Conservation (phyloP, 495 filamentous ascomycete genomes). For the Rostrohypoxylon terebratum region DNA sequence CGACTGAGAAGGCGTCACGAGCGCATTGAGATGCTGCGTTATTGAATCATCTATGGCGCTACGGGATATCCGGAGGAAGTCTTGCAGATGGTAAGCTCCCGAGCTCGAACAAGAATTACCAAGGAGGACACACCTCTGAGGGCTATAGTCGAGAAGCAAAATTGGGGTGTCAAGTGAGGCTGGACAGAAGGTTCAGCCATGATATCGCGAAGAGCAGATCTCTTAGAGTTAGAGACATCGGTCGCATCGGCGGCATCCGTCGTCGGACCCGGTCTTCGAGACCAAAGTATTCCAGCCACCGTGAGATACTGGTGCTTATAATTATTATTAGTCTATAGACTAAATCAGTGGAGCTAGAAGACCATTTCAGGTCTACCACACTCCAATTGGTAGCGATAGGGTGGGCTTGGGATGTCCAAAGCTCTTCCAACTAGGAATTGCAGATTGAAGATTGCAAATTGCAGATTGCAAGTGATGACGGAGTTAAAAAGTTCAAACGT, state of each 20-base stretch:
- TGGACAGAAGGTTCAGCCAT: constrained; percentile 73
- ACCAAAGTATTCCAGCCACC: constrained; percentile 65
- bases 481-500: constrained; percentile 13
- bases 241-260: constrained; percentile 49
- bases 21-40: constrained; percentile 89
- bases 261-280: constrained; percentile 53
- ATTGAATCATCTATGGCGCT: constrained; percentile 92
- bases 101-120: neutral
- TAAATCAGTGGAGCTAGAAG: neutral
- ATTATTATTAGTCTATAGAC: constrained; percentile 22
- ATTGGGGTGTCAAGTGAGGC: constrained; percentile 82
- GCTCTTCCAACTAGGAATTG: neutral
- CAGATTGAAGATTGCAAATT: neutral
- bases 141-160: constrained; percentile 89
- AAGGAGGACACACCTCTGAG: constrained; percentile 73
- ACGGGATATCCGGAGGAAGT: constrained; percentile 92
- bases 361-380: constrained; percentile 16
- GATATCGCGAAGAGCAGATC: constrained; percentile 45
- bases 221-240: constrained; percentile 33
- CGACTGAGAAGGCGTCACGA: constrained; percentile 76
- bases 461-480: constrained; percentile 25
- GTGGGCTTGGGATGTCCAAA: neutral
- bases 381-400: neutral
- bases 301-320: constrained; percentile 40
- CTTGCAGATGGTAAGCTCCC: constrained; percentile 59